Percentiles rank a stretch among this genome's conserved stretches.
Evolutionary conservation across 305 asterid species (phyloP).

Genomic region (Ajuga reptans): DNA sequence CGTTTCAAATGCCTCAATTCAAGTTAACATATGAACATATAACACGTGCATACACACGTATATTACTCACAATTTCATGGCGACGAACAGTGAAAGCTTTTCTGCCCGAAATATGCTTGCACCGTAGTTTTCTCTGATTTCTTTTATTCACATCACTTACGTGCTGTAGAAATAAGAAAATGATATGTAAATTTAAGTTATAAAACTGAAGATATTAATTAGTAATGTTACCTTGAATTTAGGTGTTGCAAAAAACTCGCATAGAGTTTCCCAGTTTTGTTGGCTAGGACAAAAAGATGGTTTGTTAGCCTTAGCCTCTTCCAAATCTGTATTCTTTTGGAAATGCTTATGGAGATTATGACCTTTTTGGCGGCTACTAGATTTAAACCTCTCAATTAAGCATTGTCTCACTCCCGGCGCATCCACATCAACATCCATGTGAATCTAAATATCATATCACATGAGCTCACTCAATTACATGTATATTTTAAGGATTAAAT

Average conservation of each 20-base stretch:
- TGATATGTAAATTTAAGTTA: too few relatives aligned
- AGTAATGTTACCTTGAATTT: too few relatives aligned
- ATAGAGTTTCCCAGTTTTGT: neutral
- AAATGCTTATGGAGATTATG: neutral
- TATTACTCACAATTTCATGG: too few relatives aligned
- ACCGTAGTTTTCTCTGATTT: too few relatives aligned
- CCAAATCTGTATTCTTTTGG: neutral
- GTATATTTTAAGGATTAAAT: neutral
- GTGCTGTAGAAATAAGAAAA: too few relatives aligned
- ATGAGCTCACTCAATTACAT: neutral
- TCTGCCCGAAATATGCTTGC: too few relatives aligned
- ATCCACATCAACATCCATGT: neutral
- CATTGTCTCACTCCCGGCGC: neutral
- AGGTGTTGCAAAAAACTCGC: neutral
- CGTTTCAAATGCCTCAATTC: too few relatives aligned
- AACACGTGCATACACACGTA: too few relatives aligned
- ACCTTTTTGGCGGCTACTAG: neutral
- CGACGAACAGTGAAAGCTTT: too few relatives aligned
- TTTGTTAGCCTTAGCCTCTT: neutral
- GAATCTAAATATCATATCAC: neutral
- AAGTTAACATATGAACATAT: too few relatives aligned
- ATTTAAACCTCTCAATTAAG: neutral
- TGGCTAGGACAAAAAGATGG: neutral
- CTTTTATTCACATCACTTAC: too few relatives aligned
- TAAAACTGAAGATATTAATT: too few relatives aligned